A percentile compares a stretch with the other conserved stretches of the same genome.
Conservation (phyloP, 1,284 basidiomycete species). For the Pseudozyma flocculosa region DNA sequence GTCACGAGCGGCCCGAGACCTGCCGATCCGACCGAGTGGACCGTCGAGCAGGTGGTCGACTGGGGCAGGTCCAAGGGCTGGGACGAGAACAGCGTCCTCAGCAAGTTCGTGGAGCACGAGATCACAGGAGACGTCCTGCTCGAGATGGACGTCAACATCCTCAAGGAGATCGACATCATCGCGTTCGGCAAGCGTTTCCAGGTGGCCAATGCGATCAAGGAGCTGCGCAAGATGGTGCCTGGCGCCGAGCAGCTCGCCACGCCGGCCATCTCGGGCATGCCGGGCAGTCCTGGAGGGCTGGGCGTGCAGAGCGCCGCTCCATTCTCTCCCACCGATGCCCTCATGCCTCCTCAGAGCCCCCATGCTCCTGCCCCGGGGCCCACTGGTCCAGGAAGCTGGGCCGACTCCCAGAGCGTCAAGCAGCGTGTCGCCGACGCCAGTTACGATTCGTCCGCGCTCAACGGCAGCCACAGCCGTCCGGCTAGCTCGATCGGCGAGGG, state of each 20-base stretch:
- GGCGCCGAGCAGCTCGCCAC: slow-evolving; percentile 14
- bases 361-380: background rate
- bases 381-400: background rate
- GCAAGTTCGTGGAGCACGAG: slow-evolving; percentile 84
- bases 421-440: slow-evolving; percentile 11
- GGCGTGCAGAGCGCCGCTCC: background rate
- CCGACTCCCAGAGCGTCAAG: background rate
- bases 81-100: slow-evolving; percentile 71
- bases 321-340: background rate
- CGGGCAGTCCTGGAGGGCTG: slow-evolving; percentile 20
- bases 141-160: slow-evolving; percentile 84
- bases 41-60: slow-evolving; percentile 81
- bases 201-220: slow-evolving; percentile 89
- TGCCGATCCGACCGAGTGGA: slow-evolving; percentile 72
- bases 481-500: slow-evolving; percentile 20
- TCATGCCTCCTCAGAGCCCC: slow-evolving; percentile 37
- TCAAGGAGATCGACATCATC: slow-evolving; percentile 93
- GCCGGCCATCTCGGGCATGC: slow-evolving; percentile 2
- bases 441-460: slow-evolving; percentile 20
- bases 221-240: slow-evolving; percentile 64
- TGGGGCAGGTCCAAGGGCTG: slow-evolving; percentile 86
- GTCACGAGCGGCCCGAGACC: slow-evolving; percentile 5
- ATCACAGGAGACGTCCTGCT: slow-evolving; percentile 95
- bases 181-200: slow-evolving; percentile 93
- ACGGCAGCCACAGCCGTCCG: slow-evolving; percentile 12